phyloP scores from a whole-genome alignment of 805 yeast genomes.

The Yarrowia sp. region DNA sequence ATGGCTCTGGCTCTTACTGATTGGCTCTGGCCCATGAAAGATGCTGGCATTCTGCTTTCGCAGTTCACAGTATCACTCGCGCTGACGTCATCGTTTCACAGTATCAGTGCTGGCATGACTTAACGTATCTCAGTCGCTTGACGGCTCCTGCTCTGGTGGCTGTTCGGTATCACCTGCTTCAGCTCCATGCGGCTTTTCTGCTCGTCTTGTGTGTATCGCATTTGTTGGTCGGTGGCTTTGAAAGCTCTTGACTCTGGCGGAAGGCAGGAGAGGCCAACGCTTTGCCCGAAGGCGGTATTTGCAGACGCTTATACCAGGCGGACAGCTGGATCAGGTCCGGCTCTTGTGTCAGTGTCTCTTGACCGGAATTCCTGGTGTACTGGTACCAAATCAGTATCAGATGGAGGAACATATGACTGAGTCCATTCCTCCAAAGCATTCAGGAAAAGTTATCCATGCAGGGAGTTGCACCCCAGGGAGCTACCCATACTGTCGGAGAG shows the following conservation, averaged over 20 bases:
- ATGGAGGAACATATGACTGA: not conserved
- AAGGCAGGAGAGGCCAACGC: not conserved
- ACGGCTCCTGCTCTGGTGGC: constrained; percentile 5
- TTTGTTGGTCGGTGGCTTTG: constrained; percentile 8
- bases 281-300: not conserved
- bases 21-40: not conserved
- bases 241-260: not conserved
- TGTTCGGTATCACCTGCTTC: not conserved
- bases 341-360: not conserved
- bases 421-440: not conserved
- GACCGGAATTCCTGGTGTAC: constrained; percentile 1
- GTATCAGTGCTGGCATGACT: constrained; percentile 1
- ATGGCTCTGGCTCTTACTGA: not conserved
- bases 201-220: not conserved
- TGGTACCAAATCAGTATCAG: not conserved
- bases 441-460: not conserved
- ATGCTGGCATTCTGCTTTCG: not conserved
- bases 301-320: not conserved
- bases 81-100: constrained; percentile 1
- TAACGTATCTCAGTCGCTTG: not conserved
- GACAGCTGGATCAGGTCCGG: not conserved
- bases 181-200: constrained; percentile 1
- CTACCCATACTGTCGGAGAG: not conserved
- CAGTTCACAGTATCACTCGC: constrained; percentile 3
- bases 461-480: not conserved